Evolutionary conservation across 2,329 filamentous ascomycete genomes (phyloP).

Genomic region (Microdochium nivale): DNA sequence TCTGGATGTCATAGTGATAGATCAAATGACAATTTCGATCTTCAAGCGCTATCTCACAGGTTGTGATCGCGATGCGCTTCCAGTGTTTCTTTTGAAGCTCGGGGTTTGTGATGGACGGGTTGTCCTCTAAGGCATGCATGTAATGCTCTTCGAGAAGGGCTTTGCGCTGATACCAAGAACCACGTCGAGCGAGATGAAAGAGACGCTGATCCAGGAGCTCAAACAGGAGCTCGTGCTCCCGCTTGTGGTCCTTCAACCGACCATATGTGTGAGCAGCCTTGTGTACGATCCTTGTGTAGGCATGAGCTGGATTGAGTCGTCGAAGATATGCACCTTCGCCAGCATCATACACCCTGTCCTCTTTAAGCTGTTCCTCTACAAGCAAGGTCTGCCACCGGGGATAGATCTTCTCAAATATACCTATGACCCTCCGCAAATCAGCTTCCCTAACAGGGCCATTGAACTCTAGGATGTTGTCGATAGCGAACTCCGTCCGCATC

Average conservation of each 20-base stretch:
- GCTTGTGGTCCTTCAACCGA: constrained; percentile 69
- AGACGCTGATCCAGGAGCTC: constrained; percentile 73
- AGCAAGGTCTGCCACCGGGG: constrained; percentile 72
- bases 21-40: constrained; percentile 86
- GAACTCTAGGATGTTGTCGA: constrained; percentile 77
- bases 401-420: constrained; percentile 66
- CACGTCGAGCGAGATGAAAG: constrained; percentile 78
- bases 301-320: constrained; percentile 83
- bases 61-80: constrained; percentile 66
- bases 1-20: constrained; percentile 90
- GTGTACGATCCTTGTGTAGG: constrained; percentile 88
- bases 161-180: constrained; percentile 93
- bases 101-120: constrained; percentile 22
- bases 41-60: constrained; percentile 80
- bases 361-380: constrained; percentile 67
- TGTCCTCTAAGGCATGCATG: constrained; percentile 57
- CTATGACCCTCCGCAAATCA: constrained; percentile 58
- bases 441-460: constrained; percentile 60
- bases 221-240: constrained; percentile 64
- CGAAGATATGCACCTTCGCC: constrained; percentile 85
- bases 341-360: constrained; percentile 66
- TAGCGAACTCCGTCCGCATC: constrained; percentile 68
- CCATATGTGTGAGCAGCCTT: constrained; percentile 75
- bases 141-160: constrained; percentile 93
- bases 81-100: constrained; percentile 69